These are phyloP conservation scores for Suillus variegatus DNA, from an alignment of 768 basidiomycete genomes.

Conservation along the genomic window DNA sequence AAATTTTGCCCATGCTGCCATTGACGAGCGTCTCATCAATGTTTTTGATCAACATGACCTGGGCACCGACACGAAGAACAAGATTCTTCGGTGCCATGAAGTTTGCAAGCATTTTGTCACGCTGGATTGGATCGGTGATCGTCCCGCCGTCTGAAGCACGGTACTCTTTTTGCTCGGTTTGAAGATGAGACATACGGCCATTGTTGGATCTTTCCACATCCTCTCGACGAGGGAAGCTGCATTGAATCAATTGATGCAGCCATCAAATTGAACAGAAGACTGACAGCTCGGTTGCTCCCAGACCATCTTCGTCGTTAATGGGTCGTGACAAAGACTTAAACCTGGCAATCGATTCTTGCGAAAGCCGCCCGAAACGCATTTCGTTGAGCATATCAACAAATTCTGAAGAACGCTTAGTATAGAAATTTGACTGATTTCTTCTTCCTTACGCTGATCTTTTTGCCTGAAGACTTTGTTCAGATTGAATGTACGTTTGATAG, in stretches of 20 bases:
- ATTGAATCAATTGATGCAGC: constrained; percentile 1
- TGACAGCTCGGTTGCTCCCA: constrained; percentile 90
- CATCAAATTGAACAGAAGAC: constrained; percentile 23
- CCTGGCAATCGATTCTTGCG: constrained; percentile 59
- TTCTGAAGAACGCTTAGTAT: constrained; percentile 43
- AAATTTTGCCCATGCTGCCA: constrained; percentile 86
- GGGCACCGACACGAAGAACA: constrained; percentile 74
- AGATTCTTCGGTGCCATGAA: constrained; percentile 84
- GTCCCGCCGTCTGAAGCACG: constrained; percentile 64
- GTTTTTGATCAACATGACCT: constrained; percentile 97
- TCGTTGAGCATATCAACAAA: constrained; percentile 98
- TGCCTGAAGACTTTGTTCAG: constrained; percentile 96
- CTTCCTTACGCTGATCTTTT: constrained; percentile 74
- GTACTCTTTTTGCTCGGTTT: constrained; percentile 55
- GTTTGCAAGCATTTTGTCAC: constrained; percentile 80
- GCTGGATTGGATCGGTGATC: constrained; percentile 52
- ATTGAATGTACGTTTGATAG: constrained; percentile 84
- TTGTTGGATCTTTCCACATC: constrained; percentile 89
- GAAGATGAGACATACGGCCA: constrained; percentile 61
- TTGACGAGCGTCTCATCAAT: constrained; percentile 90
- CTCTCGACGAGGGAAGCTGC: constrained; percentile 89
- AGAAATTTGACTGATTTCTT: not conserved
- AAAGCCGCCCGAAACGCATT: constrained; percentile 88
- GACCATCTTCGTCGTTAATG: constrained; percentile 77
- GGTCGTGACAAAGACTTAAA: constrained; percentile 72